phyloP scores from a whole-genome alignment of 441 rosid genomes.

The Gossypium aridum region DNA sequence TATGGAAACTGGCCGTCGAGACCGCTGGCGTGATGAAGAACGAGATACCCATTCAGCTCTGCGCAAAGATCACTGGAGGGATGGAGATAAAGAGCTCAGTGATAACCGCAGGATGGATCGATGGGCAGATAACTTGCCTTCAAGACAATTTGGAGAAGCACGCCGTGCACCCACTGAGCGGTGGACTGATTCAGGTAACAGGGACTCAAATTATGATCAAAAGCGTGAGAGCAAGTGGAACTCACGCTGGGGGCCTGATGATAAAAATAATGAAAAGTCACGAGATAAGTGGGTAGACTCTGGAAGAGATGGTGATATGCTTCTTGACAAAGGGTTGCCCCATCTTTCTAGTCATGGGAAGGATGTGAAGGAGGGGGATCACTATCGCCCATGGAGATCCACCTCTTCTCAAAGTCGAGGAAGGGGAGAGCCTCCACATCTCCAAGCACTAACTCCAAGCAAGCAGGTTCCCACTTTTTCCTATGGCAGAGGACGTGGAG shows the following conservation, averaged over 20 bases:
- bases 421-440: conserved; percentile 70
- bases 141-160: conserved; percentile 54
- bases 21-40: conserved; percentile 98
- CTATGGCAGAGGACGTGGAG: conserved; percentile 69
- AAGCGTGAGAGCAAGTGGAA: conserved; percentile 98
- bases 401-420: conserved; percentile 59
- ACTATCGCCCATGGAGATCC: conserved; percentile 83
- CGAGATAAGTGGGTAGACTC: conserved; percentile 61
- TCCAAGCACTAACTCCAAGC: conserved; percentile 45
- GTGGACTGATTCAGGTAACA: conserved; percentile 71
- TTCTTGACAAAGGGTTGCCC: conserved; percentile 53
- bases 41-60: conserved; percentile 67
- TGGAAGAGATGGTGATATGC: conserved; percentile 65
- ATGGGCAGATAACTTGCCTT: conserved; percentile 65
- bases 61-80: conserved; percentile 86
- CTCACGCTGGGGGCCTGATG: conserved; percentile 96
- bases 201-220: conserved; percentile 69
- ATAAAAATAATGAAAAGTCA: conserved; percentile 49
- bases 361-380: conserved; percentile 73
- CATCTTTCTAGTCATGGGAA: conserved; percentile 47
- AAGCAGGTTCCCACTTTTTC: conserved; percentile 62
- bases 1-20: conserved; percentile 69
- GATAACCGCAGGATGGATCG: conserved; percentile 63
- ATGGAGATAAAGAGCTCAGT: conserved; percentile 72
- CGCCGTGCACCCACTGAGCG: conserved; percentile 78